Evolutionary conservation across 805 yeast species (phyloP), one percentile per base, ranked within the genome.

Genomic region (Saturnispora zaruensis): DNA sequence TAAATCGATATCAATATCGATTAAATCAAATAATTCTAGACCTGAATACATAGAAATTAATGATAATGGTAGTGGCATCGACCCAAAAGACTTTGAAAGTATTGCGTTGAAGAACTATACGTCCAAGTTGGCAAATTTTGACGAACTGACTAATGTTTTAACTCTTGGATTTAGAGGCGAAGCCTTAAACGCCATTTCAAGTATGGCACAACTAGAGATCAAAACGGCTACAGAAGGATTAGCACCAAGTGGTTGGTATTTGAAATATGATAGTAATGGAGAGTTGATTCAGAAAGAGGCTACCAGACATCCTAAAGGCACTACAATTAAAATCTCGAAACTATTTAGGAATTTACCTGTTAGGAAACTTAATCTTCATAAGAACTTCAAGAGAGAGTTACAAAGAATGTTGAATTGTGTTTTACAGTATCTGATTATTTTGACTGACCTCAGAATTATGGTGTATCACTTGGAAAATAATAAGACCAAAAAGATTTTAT

Each of bases 161-260:
- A 81, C 90, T 0, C 66, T 83, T 28, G 95, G 95, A 0, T 86
- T 86, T 58, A 71, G 95, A 64, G 95, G 95, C 25, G 93, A 86
- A 62, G 93, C 93, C 0, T 68, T 86, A 60, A 79, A 84, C 55
- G 82, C 91, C 0, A 59, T 86, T 8, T 81, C 87, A 59, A 73
- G 81, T 5, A 68, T 84, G 16, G 64, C 79, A 1, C 66, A 70
- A 6, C 62, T 84, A 6, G 56, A 59, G 6, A 70, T 85, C 1
- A 63, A 59, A 1, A 84, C 89, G 0, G 72, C 84, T 3, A 70
- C 76, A 2, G 54, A 54, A 5, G 61, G 66, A 0, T 67, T 63
- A 1, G 72, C 74, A 4, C 90, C 93, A 1, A 67, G 69, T 40
- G 93, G 87, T 2, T 68, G 74, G 34, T 67, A 64, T 43, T 64